phyloP scores from a whole-genome alignment of 371 early-diverging fungal genomes.

The Mucor piriformis region DNA sequence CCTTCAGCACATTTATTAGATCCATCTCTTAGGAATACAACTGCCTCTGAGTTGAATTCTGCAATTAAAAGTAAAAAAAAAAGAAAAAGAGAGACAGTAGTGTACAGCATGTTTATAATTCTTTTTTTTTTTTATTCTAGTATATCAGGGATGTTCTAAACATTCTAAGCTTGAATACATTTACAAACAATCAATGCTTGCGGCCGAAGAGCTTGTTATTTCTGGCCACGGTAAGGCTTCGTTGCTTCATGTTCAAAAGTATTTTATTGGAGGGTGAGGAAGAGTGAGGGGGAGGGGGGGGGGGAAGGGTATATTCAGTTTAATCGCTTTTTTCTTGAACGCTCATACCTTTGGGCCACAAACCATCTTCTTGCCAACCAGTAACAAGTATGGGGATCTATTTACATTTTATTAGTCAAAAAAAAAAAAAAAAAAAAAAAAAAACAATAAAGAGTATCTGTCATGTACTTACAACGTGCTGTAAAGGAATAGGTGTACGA shows the following conservation, averaged over 20 bases:
- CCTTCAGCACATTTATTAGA: conserved; percentile 57
- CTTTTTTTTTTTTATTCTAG: conserved; percentile 15
- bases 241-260: conserved; percentile 24
- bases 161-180: conserved; percentile 39
- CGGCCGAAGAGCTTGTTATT: conserved; percentile 36
- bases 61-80: conserved; percentile 65
- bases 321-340: conserved; percentile 26
- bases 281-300: neutral
- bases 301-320: conserved; percentile 6
- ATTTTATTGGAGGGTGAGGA: conserved; percentile 1
- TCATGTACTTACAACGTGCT: conserved; percentile 19
- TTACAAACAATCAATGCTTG: conserved; percentile 39
- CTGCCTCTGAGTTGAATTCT: conserved; percentile 69
- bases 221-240: conserved; percentile 39
- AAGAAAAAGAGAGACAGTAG: neutral
- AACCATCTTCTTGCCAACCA: conserved; percentile 46
- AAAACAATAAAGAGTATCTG: neutral
- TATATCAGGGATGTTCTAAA: conserved; percentile 28
- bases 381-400: conserved; percentile 38
- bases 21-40: conserved; percentile 53
- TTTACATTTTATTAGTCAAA: neutral
- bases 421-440: conserved; percentile 2
- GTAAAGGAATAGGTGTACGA: conserved; percentile 21
- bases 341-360: conserved; percentile 46
- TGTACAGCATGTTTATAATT: neutral